Percentiles rank a stretch among this genome's conserved stretches.
These are phyloP conservation scores for Fusarium sp. DNA, from an alignment of 2,329 filamentous ascomycete species.

Conservation along the genomic window DNA sequence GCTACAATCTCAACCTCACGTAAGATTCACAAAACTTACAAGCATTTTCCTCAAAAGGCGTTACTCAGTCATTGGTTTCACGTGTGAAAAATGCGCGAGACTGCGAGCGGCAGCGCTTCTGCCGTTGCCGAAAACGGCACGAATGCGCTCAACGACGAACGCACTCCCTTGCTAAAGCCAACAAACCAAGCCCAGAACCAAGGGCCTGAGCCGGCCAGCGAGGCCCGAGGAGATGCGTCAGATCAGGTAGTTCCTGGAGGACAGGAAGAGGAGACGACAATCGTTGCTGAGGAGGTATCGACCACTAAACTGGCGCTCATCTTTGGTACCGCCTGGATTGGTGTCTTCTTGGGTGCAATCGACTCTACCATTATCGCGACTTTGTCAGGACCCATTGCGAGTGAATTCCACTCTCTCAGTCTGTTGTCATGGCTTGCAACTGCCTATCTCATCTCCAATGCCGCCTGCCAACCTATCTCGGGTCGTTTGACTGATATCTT, in stretches of 20 bases:
- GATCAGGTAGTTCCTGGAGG: constrained; percentile 23
- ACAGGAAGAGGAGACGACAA: constrained; percentile 57
- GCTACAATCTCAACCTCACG: constrained; percentile 5
- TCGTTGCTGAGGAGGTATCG: constrained; percentile 62
- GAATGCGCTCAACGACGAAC: constrained; percentile 35
- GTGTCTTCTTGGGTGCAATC: constrained; percentile 71
- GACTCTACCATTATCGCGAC: constrained; percentile 90
- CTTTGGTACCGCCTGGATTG: constrained; percentile 66
- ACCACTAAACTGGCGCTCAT: constrained; percentile 63
- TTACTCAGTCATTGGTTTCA: background rate
- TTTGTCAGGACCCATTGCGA: constrained; percentile 83
- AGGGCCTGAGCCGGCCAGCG: constrained; percentile 20
- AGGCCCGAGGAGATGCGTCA: constrained; percentile 5
- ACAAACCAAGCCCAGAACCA: constrained; percentile 17
- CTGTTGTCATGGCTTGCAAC: constrained; percentile 89
- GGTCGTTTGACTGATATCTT: constrained; percentile 91
- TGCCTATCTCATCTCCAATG: constrained; percentile 88
- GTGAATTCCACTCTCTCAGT: constrained; percentile 82
- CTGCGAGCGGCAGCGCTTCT: constrained; percentile 24
- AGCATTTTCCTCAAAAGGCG: background rate
- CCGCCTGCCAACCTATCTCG: constrained; percentile 85
- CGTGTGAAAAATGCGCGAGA: constrained; percentile 30
- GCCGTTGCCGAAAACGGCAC: constrained; percentile 30
- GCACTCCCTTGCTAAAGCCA: constrained; percentile 45
- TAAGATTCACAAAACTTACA: constrained; percentile 6